Evolutionary conservation across 2,329 filamentous ascomycete species (phyloP), one percentile per base, ranked within the genome.

Genomic region (Penicillium brevicompactum): DNA sequence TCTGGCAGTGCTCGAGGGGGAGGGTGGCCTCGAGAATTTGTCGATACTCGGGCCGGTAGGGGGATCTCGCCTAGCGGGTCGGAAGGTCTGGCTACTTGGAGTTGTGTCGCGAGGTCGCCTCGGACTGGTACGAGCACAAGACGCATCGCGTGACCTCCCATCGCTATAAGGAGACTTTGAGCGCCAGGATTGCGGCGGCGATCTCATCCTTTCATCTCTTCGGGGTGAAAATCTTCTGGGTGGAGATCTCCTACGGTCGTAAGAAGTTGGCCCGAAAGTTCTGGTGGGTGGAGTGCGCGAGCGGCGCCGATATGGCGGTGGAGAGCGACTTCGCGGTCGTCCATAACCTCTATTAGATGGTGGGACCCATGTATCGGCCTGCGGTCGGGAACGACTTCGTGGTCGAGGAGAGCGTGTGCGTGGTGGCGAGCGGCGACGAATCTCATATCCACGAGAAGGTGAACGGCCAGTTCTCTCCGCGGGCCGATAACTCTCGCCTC

Each of bases 401-500:
- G 70, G 64, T 30, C 38, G 72, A 53, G 72, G 73, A 44, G 73
- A 75, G 24, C 69, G 71, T 55, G 70, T 72, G 49, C 73, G 69
- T 47, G 70, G 65, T 34, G 74, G 72, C 41, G 74, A 74, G 47
- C 73, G 70, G 45, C 67, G 66, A 51, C 72, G 70, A 31, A 42
- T 46, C 45, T 64, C 65, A 56, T 73, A 75, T 14, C 66, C 68
- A 51, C 73, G 69, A 57, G 74, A 70, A 43, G 69, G 69, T 47
- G 68, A 70, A 37, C 70, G 70, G 53, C 63, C 61, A 31, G 59
- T 40, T 58, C 70, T 67, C 45, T 68, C 68, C 27, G 61, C 60
- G 10, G 75, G 75, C n/a, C 75, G 74, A 65, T 77, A 77, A 56
- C 74, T 76, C 62, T 77, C 75, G 47, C 75, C 73, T 40, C 74